phyloP scores from a whole-genome alignment of 805 yeast genomes.

The Yarrowia porcina region DNA sequence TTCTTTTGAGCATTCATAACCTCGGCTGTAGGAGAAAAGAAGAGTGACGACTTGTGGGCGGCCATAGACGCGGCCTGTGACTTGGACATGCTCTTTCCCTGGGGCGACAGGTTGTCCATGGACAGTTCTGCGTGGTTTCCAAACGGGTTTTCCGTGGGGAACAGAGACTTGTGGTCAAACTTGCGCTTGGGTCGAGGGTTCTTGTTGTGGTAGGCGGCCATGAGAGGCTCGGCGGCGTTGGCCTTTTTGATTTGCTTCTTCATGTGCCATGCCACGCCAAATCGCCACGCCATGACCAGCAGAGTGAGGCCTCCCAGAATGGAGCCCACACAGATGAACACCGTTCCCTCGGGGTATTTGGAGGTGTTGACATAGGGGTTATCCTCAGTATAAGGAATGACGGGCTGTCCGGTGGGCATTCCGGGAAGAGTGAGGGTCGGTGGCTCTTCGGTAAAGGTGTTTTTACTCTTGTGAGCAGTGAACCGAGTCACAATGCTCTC shows the following conservation, averaged over 20 bases:
- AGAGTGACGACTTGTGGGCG: constrained; percentile 40
- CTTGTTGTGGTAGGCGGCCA: constrained; percentile 10
- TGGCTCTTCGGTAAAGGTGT: constrained; percentile 14
- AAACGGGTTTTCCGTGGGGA: constrained; percentile 18
- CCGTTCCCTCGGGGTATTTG: constrained; percentile 66
- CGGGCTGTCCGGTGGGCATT: constrained; percentile 1
- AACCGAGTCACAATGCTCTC: background rate
- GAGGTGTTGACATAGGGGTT: constrained; percentile 64
- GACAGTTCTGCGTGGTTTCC: constrained; percentile 26
- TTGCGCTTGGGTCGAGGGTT: constrained; percentile 12
- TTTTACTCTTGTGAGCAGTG: constrained; percentile 14
- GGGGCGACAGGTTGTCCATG: constrained; percentile 23
- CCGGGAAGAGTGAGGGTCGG: constrained; percentile 7
- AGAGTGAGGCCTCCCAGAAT: constrained; percentile 58
- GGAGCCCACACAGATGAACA: constrained; percentile 77
- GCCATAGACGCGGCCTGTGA: constrained; percentile 26
- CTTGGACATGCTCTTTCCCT: constrained; percentile 19
- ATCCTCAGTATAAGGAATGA: constrained; percentile 30
- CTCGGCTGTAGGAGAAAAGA: constrained; percentile 78
- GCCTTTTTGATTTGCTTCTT: constrained; percentile 51
- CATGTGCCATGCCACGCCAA: constrained; percentile 47
- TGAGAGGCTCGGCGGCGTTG: constrained; percentile 31
- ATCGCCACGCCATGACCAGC: constrained; percentile 52
- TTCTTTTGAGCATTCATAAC: constrained; percentile 49
- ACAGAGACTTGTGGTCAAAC: background rate